Base-by-base conservation (phyloP, 208 protist genomes). In the Wallacemonas sp. region DNA sequence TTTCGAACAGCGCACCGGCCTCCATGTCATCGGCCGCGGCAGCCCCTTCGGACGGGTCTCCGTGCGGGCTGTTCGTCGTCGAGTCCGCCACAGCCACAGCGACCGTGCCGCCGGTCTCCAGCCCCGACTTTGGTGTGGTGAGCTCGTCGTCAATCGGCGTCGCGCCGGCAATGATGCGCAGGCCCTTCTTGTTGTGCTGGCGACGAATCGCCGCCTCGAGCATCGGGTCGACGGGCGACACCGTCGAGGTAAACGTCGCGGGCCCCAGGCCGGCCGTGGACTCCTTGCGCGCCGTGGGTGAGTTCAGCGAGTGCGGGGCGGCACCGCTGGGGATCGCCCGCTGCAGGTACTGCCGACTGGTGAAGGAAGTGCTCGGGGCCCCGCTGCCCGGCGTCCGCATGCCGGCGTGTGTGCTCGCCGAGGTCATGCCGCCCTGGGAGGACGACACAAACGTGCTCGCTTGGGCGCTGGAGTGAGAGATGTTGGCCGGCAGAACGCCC, bases 1-100 rank as follows among this genome's bases (percentile, higher is more conserved):
- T 72, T 44, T 87, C 81, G 38, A 90, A 87, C 3, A 90, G 73
- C 16, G 78, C 81, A 46, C 48, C 70, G 2, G 57, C 12, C 38
- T 38, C 10, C n/a, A 18, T 54, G 12, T 1, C 28, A 29, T 65
- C 44, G 26, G 32, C 31, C 4, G 2, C 26, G 5, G n/a, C n/a
- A n/a, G n/a, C n/a, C n/a, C n/a, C n/a, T n/a, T n/a, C n/a, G n/a
- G n/a, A n/a, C n/a, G n/a, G n/a, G n/a, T n/a, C n/a, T n/a, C 4
- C 22, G 46, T n/a, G 20, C 4, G 28, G 14, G 44, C 31, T 67
- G 61, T 29, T 41, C 22, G 23, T 10, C 22, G 26, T 55, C 10
- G 48, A 55, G 11, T 55, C 48, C 5, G 7, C 23, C 16, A 55
- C 26, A 3, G 23, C 48, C 22, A 55, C 48, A 4, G 48, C 48